Evolutionary conservation across 805 yeast species (phyloP), one percentile per base, ranked within the genome.

Genomic region (Yamadazyma takamatsuzukensis): DNA sequence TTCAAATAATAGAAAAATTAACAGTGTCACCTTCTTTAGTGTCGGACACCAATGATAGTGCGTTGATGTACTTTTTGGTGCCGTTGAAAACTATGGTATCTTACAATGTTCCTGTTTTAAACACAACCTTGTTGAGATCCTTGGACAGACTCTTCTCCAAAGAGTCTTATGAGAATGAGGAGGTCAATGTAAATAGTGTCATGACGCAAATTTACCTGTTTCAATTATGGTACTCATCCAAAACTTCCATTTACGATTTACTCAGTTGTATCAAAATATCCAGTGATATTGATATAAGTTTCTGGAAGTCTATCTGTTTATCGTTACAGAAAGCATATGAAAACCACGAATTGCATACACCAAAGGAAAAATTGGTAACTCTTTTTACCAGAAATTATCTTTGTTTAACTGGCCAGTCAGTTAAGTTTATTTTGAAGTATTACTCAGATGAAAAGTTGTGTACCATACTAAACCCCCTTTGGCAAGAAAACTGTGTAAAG

Each of bases 371-470:
- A 8, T 44, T 77, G 18, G 53, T 75, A 1, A 51, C 53, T 1
- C 67, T 74, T 27, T 65, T 72, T 27, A 41, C 72, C 21, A 43
- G 44, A 4, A 49, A 70, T 42, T 43, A 70, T 12, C 54, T 51
- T 3, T 51, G 52, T 30, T 41, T 76, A 17, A 56, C 68, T 8
- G 56, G 58, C 1, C 55, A 52, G 3, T 56, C 59, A 8, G 62
- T 70, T n/a, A 42, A 53, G 4, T 65, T 61, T 32, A 67, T 83
- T 3, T 49, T 82, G 17, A 53, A 61, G 3, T 69, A 59, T 43
- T 79, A 75, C 48, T 54, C 58, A 4, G 59, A 63, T 9, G 73
- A 74, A 32, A 67, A 70, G 33, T 47, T 69, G 18, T 81, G 89
- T 47, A 65, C 78, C 2, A 72, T 77, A 8, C 49, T 78, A 5